Evolutionary conservation across 495 filamentous ascomycete genomes (phyloP).

Genomic region (Penicillium desertorum): DNA sequence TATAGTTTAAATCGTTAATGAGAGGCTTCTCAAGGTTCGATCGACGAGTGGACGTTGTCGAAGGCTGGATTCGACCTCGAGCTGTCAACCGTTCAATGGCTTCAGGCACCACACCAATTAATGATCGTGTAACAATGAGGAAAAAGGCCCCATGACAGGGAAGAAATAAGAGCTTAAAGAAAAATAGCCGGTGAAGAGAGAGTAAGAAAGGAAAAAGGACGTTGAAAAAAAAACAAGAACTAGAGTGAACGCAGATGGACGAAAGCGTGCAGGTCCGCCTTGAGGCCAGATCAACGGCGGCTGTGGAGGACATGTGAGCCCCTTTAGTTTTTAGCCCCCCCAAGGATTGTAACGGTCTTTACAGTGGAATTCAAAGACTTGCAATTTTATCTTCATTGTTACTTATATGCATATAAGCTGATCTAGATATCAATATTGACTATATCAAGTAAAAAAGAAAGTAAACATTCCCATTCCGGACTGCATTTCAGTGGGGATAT

Average conservation of each 20-base stretch:
- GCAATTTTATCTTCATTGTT: background rate
- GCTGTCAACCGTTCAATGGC: constrained; percentile 22
- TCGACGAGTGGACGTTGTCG: constrained; percentile 15
- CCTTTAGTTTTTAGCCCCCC: constrained; percentile 19
- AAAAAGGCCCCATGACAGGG: constrained; percentile 41
- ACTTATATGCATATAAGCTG: background rate
- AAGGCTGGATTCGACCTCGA: constrained; percentile 18
- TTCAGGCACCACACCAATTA: constrained; percentile 38
- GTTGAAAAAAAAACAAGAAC: constrained; percentile 25
- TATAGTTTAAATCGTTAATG: background rate
- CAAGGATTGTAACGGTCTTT: constrained; percentile 6
- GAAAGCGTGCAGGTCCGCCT: constrained; percentile 34
- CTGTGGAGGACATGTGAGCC: constrained; percentile 25
- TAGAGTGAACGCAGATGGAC: constrained; percentile 35
- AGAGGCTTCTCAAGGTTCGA: constrained; percentile 1
- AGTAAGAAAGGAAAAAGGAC: constrained; percentile 26
- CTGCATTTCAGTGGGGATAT: constrained; percentile 4
- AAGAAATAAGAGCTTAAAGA: constrained; percentile 21
- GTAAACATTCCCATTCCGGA: constrained; percentile 8
- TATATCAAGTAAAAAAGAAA: background rate
- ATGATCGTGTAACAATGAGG: constrained; percentile 39
- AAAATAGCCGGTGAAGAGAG: constrained; percentile 15
- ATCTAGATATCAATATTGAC: background rate
- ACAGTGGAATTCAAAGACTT: background rate
- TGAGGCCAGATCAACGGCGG: constrained; percentile 39